A percentile compares a stretch with the other conserved stretches of the same genome.
These are phyloP conservation scores for Rhizopogon salebrosus DNA, from an alignment of 768 basidiomycete genomes.

Conservation along the genomic window DNA sequence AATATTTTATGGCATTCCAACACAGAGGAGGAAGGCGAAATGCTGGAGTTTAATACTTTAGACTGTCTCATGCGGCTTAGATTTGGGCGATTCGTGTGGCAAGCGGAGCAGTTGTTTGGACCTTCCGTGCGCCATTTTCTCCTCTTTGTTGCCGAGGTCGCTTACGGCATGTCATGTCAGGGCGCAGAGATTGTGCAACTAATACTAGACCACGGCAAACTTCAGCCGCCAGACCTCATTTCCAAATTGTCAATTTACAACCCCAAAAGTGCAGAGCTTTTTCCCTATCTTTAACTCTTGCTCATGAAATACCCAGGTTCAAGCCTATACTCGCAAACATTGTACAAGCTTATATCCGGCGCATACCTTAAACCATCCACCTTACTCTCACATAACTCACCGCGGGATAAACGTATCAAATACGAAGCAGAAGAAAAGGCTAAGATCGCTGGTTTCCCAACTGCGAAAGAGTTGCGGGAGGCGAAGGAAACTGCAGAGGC, in stretches of 20 bases:
- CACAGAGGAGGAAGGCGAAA: slow-evolving; percentile 65
- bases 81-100: slow-evolving; percentile 78
- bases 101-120: slow-evolving; percentile 69
- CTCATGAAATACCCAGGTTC: slow-evolving; percentile 26
- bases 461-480: slow-evolving; percentile 71
- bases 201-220: slow-evolving; percentile 81
- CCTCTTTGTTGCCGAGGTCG: background rate
- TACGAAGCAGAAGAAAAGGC: slow-evolving; percentile 77
- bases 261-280: slow-evolving; percentile 46
- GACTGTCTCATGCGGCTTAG: slow-evolving; percentile 80
- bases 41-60: slow-evolving; percentile 76
- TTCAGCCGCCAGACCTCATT: slow-evolving; percentile 69
- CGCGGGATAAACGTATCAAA: slow-evolving; percentile 72
- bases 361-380: slow-evolving; percentile 81
- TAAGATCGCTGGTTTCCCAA: slow-evolving; percentile 72
- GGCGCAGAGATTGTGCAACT: slow-evolving; percentile 71
- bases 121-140: slow-evolving; percentile 47
- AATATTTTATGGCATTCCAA: slow-evolving; percentile 85
- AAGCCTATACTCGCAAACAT: slow-evolving; percentile 48
- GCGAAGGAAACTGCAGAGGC: slow-evolving; percentile 63
- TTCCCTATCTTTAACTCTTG: slow-evolving; percentile 9
- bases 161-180: slow-evolving; percentile 31
- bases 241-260: slow-evolving; percentile 46
- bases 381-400: slow-evolving; percentile 70
- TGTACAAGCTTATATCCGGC: slow-evolving; percentile 66